Evolutionary conservation across 2,329 filamentous ascomycete species (phyloP).

Genomic region (Stagonosporopsis vannaccii): DNA sequence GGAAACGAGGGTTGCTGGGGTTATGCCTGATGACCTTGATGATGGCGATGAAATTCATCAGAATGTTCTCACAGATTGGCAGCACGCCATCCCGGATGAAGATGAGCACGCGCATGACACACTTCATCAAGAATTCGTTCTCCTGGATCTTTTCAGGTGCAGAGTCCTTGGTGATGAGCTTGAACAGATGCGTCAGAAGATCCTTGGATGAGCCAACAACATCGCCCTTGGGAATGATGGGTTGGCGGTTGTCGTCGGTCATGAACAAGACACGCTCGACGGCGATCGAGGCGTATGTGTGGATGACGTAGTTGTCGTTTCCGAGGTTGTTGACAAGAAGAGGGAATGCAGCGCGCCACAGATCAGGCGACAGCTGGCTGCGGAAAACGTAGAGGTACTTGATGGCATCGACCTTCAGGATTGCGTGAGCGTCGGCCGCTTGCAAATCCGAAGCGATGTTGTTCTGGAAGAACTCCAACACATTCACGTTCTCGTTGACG

Average conservation of each 20-base stretch:
- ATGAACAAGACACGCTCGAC: slow-evolving; percentile 93
- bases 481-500: slow-evolving; percentile 80
- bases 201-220: slow-evolving; percentile 86
- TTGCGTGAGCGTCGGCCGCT: slow-evolving; percentile 74
- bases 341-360: slow-evolving; percentile 90
- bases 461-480: slow-evolving; percentile 94
- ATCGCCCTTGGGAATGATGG: slow-evolving; percentile 79
- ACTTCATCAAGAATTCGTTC: slow-evolving; percentile 98
- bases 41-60: slow-evolving; percentile 85
- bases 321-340: slow-evolving; percentile 90
- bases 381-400: slow-evolving; percentile 98
- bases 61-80: slow-evolving; percentile 76
- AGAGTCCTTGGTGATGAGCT: slow-evolving; percentile 83
- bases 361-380: slow-evolving; percentile 87
- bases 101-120: slow-evolving; percentile 95
- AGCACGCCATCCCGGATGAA: slow-evolving; percentile 85
- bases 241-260: slow-evolving; percentile 74
- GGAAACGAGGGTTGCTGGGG: slow-evolving; percentile 96
- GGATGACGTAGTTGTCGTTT: slow-evolving; percentile 92
- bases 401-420: slow-evolving; percentile 96
- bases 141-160: slow-evolving; percentile 94
- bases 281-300: slow-evolving; percentile 95
- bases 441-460: slow-evolving; percentile 90
- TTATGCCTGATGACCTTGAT: slow-evolving; percentile 92
- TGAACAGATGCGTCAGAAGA: slow-evolving; percentile 87